These are phyloP conservation scores for Mallotus nudiflorus DNA, from an alignment of 345 rosid genomes.

Conservation along the genomic window DNA sequence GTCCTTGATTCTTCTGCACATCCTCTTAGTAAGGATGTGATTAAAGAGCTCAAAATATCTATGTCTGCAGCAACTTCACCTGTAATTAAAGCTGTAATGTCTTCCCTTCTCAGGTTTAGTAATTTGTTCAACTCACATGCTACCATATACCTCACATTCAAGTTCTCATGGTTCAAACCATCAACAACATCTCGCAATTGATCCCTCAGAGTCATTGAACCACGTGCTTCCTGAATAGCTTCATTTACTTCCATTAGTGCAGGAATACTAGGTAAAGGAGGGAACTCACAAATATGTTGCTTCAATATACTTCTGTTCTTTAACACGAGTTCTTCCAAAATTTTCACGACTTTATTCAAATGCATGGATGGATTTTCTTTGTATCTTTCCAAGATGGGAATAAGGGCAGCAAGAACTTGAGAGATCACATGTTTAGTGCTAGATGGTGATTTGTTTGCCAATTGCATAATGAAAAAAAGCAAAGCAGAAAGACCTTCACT, in stretches of 20 bases:
- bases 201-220: slow-evolving; percentile 80
- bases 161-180: slow-evolving; percentile 87
- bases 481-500: slow-evolving; percentile 83
- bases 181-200: slow-evolving; percentile 70
- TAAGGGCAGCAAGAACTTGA: slow-evolving; percentile 91
- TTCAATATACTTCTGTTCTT: slow-evolving; percentile 70
- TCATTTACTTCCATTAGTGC: slow-evolving; percentile 73
- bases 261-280: slow-evolving; percentile 80
- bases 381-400: slow-evolving; percentile 86
- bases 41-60: slow-evolving; percentile 81
- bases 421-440: slow-evolving; percentile 87
- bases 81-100: slow-evolving; percentile 65
- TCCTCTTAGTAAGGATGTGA: slow-evolving; percentile 80
- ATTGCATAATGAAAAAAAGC: slow-evolving; percentile 73
- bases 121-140: slow-evolving; percentile 92
- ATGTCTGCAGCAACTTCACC: slow-evolving; percentile 77
- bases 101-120: slow-evolving; percentile 65
- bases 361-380: slow-evolving; percentile 50
- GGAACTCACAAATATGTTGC: slow-evolving; percentile 91
- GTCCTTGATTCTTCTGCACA: slow-evolving; percentile 99
- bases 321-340: slow-evolving; percentile 84
- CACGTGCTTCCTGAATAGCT: slow-evolving; percentile 94
- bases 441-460: slow-evolving; percentile 74
- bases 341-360: slow-evolving; percentile 70
- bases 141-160: slow-evolving; percentile 97